phyloP scores from a whole-genome alignment of 257 asterid genomes.

The Verbascum thapsus region DNA sequence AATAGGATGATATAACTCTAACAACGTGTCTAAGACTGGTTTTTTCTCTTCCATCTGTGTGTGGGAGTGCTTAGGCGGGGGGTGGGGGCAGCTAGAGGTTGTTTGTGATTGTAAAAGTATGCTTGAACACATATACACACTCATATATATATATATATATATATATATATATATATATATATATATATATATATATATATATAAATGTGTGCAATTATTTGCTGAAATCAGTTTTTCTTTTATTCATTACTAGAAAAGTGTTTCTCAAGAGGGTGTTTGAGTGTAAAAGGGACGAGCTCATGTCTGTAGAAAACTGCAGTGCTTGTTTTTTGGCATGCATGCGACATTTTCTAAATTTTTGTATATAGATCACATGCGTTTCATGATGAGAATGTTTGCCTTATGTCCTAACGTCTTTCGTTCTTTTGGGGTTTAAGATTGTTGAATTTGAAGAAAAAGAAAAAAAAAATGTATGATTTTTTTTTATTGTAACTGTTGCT shows the following conservation, averaged over 20 bases:
- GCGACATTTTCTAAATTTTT: neutral
- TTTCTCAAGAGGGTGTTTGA: neutral
- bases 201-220: no score
- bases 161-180: no score
- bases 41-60: no score
- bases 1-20: no score
- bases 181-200: no score
- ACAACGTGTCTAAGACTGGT: no score
- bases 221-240: neutral
- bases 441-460: neutral
- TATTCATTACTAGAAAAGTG: neutral
- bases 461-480: neutral
- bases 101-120: neutral
- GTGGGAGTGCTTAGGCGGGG: no score
- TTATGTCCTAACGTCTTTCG: neutral
- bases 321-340: neutral
- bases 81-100: neutral
- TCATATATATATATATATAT: no score
- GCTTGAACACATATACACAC: constrained; percentile 8
- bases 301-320: neutral
- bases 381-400: constrained; percentile 22
- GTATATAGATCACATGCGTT: neutral
- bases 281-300: neutral
- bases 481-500: constrained; percentile 11
- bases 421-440: constrained; percentile 5